Evolutionary conservation across 371 early-diverging fungal species (phyloP).

Genomic region (Mortierella sp.): DNA sequence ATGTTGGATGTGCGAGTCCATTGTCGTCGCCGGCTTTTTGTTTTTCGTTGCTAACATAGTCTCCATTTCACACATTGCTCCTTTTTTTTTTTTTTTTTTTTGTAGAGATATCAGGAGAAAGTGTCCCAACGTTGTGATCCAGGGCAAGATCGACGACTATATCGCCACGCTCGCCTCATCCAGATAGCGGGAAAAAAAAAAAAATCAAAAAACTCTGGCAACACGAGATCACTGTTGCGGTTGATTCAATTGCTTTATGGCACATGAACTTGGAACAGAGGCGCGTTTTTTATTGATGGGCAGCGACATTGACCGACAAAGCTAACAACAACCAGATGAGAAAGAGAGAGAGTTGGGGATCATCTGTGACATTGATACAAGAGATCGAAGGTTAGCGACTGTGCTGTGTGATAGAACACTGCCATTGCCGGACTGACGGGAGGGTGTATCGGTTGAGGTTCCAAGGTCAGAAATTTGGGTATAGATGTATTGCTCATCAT

Average conservation of each 20-base stretch:
- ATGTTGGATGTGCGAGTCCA: background rate
- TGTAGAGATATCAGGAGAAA: constrained; percentile 51
- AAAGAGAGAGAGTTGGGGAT: constrained; percentile 1
- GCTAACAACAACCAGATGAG: background rate
- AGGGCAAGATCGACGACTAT: constrained; percentile 42
- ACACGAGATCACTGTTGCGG: too few relatives aligned
- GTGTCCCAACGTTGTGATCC: constrained; percentile 36
- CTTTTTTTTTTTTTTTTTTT: constrained; percentile 2
- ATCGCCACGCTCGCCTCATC: constrained; percentile 35
- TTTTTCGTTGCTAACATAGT: background rate
- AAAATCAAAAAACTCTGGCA: background rate
- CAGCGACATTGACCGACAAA: background rate
- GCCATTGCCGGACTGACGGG: background rate
- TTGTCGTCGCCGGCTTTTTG: background rate
- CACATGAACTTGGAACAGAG: background rate
- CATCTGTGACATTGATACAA: too few relatives aligned
- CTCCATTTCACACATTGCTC: background rate
- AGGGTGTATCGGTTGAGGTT: background rate
- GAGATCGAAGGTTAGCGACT: background rate
- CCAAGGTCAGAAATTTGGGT: constrained; percentile 54
- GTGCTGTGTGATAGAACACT: background rate
- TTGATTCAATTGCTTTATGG: too few relatives aligned
- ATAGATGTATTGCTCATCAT: constrained; percentile 49
- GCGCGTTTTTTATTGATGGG: background rate
- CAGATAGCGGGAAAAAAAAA: constrained; percentile 7